Base-by-base conservation (phyloP, 805 yeast genomes). In the Cyberlindnera veronae region DNA sequence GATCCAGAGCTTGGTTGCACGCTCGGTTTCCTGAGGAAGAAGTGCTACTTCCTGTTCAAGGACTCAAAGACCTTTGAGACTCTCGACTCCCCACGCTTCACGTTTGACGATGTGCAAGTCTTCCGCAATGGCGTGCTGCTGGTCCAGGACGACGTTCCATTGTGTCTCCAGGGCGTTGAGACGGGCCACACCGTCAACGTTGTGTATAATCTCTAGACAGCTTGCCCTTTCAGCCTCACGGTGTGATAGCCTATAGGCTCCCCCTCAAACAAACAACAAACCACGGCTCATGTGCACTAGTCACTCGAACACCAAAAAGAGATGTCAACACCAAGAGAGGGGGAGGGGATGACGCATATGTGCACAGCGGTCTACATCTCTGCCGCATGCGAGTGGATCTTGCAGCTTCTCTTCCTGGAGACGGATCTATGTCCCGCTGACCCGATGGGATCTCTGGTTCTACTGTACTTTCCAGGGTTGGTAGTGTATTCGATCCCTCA, bases 1-100 rank as follows among this genome's bases (percentile, higher is more conserved):
- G 76, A 84, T 41, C 82, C 80, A 5, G 90, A 77, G 44, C 72
- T 69, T 36, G 95, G 95, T 1, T 77, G 90, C 9, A 75, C 81
- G 15, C 68, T 90, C 24, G 72, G 67, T 14, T 77, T 81, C 47
- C 67, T 88, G 40, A 72, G 88, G 46, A 49, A 60, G 2, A 82
- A 79, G 55, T 62, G 81, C 3, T 71, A 79, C 26, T 63, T 69
- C 29, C 67, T 84, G 45, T 74, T 83, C 50, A 68, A 71, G 42
- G 77, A 76, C 38, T 64, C 67, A 0, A 51, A 53, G 3, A 45
- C 67, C 5, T 68, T 60, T 38, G 39, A 50, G 11, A 58, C 63
- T 5, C 33, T 56, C 6, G 16, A 26, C 2, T 42, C 41, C 3
- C 34, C 42, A 6, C 21, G 36, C 2, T 53, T 58, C 36, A 49